Conservation (phyloP, 2,329 filamentous ascomycete species). For the Epichloe sibirici region DNA sequence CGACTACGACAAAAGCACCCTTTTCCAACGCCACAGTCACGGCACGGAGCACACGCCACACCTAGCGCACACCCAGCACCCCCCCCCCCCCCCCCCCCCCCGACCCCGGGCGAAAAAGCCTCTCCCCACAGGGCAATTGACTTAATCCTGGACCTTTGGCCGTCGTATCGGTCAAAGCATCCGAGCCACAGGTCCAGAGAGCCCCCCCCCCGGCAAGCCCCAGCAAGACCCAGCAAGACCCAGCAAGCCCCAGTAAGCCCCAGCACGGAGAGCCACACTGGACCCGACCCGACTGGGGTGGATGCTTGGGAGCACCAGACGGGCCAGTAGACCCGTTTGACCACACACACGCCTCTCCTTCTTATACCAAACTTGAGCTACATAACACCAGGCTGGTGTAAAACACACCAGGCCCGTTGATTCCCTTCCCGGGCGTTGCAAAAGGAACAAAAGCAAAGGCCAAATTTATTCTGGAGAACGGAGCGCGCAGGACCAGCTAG, state of each 20-base stretch:
- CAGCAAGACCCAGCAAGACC: neutral
- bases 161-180: neutral
- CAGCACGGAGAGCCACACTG: constrained; percentile 1
- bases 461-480: too few species aligned
- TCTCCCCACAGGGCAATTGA: too few species aligned
- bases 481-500: neutral
- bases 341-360: neutral
- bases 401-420: neutral
- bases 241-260: neutral
- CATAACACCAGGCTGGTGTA: neutral
- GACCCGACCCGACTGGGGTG: neutral
- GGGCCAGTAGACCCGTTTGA: neutral
- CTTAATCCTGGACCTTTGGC: neutral
- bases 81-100: too few species aligned
- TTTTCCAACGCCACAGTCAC: too few species aligned
- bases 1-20: too few species aligned
- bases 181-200: neutral
- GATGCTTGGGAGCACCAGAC: neutral
- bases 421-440: neutral
- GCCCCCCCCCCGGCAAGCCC: too few species aligned
- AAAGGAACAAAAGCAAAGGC: neutral
- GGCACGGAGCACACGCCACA: too few species aligned
- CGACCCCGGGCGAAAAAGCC: neutral
- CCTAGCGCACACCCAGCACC: neutral
- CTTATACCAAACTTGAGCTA: neutral